Conservation (phyloP, 208 protist genomes). For the Leishmania gerbilli region DNA sequence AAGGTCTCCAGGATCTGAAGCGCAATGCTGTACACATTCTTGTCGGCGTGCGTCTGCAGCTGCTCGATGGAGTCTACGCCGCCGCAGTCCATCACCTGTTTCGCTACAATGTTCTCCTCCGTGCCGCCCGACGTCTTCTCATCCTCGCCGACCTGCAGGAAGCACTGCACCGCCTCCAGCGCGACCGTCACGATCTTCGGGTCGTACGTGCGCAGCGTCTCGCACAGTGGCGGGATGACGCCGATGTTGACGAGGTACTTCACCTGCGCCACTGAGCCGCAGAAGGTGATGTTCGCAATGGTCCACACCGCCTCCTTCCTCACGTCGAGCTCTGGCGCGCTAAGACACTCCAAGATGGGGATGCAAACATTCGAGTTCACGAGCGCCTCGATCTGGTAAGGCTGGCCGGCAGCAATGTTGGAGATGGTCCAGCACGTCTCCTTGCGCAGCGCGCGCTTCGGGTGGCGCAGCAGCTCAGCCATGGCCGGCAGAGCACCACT, state of each 20-base stretch:
- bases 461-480: conserved; percentile 74
- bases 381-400: conserved; percentile 94
- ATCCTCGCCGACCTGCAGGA: conserved; percentile 88
- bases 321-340: conserved; percentile 92
- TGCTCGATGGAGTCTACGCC: conserved; percentile 95
- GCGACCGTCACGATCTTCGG: conserved; percentile 93
- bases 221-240: conserved; percentile 92
- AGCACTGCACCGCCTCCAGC: conserved; percentile 97
- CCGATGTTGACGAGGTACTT: conserved; percentile 89
- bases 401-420: conserved; percentile 98
- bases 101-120: conserved; percentile 67
- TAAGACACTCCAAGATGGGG: conserved; percentile 92
- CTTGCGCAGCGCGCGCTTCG: conserved; percentile 95
- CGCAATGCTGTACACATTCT: conserved; percentile 96
- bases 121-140: conserved; percentile 36
- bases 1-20: conserved; percentile 92
- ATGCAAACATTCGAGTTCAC: conserved; percentile 92
- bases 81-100: conserved; percentile 91
- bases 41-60: conserved; percentile 93
- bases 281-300: conserved; percentile 96
- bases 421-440: conserved; percentile 99
- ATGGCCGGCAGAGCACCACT: conserved; percentile 80
- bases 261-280: conserved; percentile 92
- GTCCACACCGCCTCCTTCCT: conserved; percentile 98
- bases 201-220: conserved; percentile 91